Evolutionary conservation across 1,139 yeast species (phyloP).

Genomic region (Lodderomyces orthopsilosis): DNA sequence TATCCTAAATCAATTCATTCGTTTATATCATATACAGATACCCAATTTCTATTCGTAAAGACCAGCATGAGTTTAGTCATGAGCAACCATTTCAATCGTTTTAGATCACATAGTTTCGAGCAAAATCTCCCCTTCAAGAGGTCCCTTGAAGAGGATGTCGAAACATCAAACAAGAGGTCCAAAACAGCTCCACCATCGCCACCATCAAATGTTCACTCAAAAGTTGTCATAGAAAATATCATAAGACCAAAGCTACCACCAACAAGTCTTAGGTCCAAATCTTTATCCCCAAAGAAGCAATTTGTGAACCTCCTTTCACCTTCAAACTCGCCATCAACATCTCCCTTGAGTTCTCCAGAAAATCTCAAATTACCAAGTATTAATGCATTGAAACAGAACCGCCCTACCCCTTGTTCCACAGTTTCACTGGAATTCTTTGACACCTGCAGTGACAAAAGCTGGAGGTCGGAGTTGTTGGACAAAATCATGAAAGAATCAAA

Average conservation of each 20-base stretch:
- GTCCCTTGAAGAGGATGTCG: slow-evolving; percentile 22
- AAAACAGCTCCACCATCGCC: slow-evolving; percentile 55
- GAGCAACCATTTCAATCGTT: slow-evolving; percentile 33
- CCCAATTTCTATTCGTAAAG: background rate
- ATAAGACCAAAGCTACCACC: slow-evolving; percentile 5
- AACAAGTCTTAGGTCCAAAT: slow-evolving; percentile 24
- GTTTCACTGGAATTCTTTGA: slow-evolving; percentile 48
- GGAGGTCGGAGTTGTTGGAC: slow-evolving; percentile 45
- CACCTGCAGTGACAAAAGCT: slow-evolving; percentile 47
- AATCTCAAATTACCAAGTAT: slow-evolving; percentile 37
- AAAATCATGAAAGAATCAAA: slow-evolving; percentile 33
- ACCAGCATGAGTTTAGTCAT: slow-evolving; percentile 24
- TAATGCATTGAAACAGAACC: slow-evolving; percentile 27
- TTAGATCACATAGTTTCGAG: slow-evolving; percentile 33
- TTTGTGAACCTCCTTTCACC: slow-evolving; percentile 30
- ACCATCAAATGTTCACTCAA: slow-evolving; percentile 20
- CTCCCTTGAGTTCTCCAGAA: slow-evolving; percentile 20
- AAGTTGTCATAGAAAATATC: slow-evolving; percentile 7
- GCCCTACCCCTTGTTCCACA: slow-evolving; percentile 30
- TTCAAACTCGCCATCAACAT: slow-evolving; percentile 28
- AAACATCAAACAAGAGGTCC: slow-evolving; percentile 32
- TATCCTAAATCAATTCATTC: background rate
- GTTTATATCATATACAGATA: background rate
- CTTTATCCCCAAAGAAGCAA: slow-evolving; percentile 33
- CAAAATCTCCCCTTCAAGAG: slow-evolving; percentile 20